These are phyloP conservation scores for Trichomonas gallinae DNA, from an alignment of 208 protist genomes.

Conservation along the genomic window DNA sequence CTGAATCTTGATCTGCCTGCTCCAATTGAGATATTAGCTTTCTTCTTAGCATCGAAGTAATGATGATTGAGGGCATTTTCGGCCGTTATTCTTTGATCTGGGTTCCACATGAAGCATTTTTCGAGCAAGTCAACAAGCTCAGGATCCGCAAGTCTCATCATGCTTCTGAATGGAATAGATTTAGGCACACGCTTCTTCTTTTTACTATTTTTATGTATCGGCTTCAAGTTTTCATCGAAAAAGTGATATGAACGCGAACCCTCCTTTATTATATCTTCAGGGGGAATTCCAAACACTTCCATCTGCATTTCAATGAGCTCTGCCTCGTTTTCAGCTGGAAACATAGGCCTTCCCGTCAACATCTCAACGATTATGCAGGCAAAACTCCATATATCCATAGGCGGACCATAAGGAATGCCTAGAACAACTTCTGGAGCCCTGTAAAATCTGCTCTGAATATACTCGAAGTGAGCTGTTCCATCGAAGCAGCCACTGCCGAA, in stretches of 20 bases:
- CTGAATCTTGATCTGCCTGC: too few relatives aligned
- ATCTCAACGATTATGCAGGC: conserved; percentile 94
- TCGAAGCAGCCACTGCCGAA: conserved; percentile 82
- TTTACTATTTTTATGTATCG: neutral
- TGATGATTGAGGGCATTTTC: neutral
- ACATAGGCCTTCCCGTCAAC: conserved; percentile 64
- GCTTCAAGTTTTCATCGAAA: neutral
- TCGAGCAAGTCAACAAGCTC: neutral
- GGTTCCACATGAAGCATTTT: neutral
- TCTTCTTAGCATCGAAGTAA: neutral
- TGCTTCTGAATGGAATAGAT: neutral
- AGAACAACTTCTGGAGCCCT: conserved; percentile 65
- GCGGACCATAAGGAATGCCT: conserved; percentile 8
- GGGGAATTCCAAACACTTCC: conserved; percentile 32
- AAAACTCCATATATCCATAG: conserved; percentile 75
- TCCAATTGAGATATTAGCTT: neutral
- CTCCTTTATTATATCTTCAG: neutral
- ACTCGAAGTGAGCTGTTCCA: conserved; percentile 61
- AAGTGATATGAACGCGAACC: neutral
- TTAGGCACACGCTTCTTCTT: neutral
- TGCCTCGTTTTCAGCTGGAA: conserved; percentile 20
- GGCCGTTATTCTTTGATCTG: neutral
- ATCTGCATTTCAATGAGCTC: conserved; percentile 31
- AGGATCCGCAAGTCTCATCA: neutral
- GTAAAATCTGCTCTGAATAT: conserved; percentile 81